Conservation (phyloP, 441 rosid species). For the Erysimum pusillum region DNA sequence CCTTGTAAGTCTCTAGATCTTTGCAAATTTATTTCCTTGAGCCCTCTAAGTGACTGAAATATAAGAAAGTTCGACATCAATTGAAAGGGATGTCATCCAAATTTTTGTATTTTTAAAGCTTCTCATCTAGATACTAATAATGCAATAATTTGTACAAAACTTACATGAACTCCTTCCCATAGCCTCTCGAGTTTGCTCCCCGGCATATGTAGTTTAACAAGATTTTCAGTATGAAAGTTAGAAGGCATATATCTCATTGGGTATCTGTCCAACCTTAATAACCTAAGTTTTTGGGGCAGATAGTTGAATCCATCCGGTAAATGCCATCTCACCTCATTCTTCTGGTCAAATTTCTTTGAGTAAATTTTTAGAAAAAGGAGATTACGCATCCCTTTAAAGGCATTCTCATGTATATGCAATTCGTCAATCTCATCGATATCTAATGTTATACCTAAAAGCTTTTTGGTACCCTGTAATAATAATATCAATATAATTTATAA, state of each 20-base stretch:
- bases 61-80: not conserved
- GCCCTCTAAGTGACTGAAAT: not conserved
- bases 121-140: not conserved
- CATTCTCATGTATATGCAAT: not conserved
- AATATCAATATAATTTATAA: not conserved
- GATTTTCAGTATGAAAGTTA: conserved; percentile 1
- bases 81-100: not conserved
- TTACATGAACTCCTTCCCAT: conserved; percentile 25
- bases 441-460: conserved; percentile 16
- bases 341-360: not conserved
- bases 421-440: conserved; percentile 3
- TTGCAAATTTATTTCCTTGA: not conserved
- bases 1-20: conserved; percentile 18
- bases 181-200: conserved; percentile 26
- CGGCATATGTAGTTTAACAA: conserved; percentile 10
- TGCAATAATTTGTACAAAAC: not conserved
- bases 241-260: conserved; percentile 35
- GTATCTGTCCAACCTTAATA: conserved; percentile 18
- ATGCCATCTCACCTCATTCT: not conserved
- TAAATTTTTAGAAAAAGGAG: conserved; percentile 1
- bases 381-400: conserved; percentile 27
- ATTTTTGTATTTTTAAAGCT: no score
- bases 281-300: conserved; percentile 5
- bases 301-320: not conserved
- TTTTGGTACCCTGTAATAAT: conserved; percentile 16